Conservation (phyloP, 192 early-diverging fungal genomes). For the Linnemannia elongata region DNA sequence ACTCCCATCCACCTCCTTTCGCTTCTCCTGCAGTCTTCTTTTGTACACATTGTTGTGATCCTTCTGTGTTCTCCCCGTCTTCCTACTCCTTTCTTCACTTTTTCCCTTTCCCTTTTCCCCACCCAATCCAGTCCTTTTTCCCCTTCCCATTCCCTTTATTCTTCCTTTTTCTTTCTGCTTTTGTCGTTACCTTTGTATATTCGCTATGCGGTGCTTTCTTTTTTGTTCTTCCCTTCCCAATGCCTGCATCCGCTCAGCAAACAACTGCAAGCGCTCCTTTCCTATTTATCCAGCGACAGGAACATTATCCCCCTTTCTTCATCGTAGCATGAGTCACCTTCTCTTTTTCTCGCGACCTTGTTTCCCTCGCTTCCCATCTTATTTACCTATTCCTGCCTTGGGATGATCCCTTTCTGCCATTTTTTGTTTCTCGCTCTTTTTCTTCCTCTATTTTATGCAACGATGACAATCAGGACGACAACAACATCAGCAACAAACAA, state of each 20-base stretch:
- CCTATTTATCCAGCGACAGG: not conserved
- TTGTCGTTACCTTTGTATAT: not conserved
- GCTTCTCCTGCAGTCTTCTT: conserved; percentile 8
- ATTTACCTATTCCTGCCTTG: not conserved
- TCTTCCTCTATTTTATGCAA: not conserved
- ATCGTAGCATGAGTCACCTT: conserved; percentile 10
- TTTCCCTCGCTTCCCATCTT: not conserved
- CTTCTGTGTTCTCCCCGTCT: conserved; percentile 2
- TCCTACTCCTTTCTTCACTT: not conserved
- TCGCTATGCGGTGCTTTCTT: conserved; percentile 12
- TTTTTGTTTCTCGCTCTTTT: not conserved
- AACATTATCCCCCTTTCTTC: not conserved
- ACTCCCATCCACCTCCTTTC: conserved; percentile 6
- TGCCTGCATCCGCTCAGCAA: not conserved
- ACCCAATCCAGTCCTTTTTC: not conserved
- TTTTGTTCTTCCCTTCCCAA: not conserved
- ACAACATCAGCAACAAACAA: not conserved
- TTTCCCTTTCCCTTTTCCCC: not conserved
- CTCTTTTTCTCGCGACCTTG: not conserved
- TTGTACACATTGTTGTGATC: not conserved
- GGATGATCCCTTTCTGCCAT: not conserved
- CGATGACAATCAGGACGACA: not conserved
- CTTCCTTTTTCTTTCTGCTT: not conserved
- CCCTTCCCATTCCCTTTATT: not conserved
- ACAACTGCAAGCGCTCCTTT: not conserved